These are phyloP conservation scores for Eimeria tenella DNA, from an alignment of 169 alveolate species.

Conservation along the genomic window DNA sequence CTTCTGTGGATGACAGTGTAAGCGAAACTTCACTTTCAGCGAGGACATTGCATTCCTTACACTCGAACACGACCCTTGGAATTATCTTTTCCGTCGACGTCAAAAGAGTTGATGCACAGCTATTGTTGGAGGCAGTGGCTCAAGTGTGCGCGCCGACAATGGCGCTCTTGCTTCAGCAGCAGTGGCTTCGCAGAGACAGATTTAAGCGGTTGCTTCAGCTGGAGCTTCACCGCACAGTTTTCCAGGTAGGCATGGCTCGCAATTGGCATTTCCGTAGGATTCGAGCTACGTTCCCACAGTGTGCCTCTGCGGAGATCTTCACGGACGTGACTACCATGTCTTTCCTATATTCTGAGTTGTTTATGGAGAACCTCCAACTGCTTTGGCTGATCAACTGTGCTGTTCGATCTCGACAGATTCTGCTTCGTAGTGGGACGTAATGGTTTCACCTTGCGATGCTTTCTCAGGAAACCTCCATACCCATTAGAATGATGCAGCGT, in stretches of 20 bases:
- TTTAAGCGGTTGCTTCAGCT: conserved; percentile 74
- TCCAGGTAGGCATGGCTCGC: conserved; percentile 65
- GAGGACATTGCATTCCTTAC: not conserved
- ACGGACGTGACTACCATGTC: not conserved
- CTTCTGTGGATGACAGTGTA: conserved; percentile 9
- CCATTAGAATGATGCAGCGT: conserved; percentile 76
- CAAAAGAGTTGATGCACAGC: conserved; percentile 50
- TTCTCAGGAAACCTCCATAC: conserved; percentile 72
- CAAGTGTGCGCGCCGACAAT: conserved; percentile 34
- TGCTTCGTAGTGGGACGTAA: not conserved
- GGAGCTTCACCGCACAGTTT: conserved; percentile 73
- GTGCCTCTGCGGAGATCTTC: not conserved
- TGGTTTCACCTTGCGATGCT: not conserved
- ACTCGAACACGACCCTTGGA: conserved; percentile 37
- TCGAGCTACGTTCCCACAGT: not conserved
- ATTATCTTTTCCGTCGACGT: conserved; percentile 40
- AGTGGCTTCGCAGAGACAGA: conserved; percentile 76
- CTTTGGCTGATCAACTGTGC: no score
- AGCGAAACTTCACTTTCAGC: not conserved
- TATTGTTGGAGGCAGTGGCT: conserved; percentile 41
- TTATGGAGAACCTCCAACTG: no score
- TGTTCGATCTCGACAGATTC: no score
- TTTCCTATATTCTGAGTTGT: no score
- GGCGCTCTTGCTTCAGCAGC: conserved; percentile 67
- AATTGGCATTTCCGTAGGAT: not conserved